These are phyloP conservation scores for Pelargonium myrrhifolium DNA, from an alignment of 441 rosid genomes.

Conservation along the genomic window DNA sequence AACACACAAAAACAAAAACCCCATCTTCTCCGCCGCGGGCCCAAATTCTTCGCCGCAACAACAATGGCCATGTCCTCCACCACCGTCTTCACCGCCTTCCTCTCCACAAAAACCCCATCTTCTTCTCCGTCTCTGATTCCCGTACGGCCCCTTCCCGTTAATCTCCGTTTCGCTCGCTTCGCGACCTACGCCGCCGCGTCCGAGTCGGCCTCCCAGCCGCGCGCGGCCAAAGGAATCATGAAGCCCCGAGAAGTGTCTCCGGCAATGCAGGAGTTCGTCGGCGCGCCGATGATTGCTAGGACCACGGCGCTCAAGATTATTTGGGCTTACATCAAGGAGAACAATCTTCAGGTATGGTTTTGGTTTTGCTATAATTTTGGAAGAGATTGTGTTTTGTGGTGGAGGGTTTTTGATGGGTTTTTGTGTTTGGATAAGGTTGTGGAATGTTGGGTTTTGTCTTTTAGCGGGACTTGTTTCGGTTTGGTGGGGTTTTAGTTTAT, in stretches of 20 bases:
- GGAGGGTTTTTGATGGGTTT: not conserved
- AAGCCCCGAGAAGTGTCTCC: slow-evolving; percentile 36
- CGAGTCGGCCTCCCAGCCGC: not conserved
- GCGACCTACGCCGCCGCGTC: not conserved
- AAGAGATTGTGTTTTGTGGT: not conserved
- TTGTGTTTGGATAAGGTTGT: slow-evolving; percentile 1
- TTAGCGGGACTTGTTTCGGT: not conserved
- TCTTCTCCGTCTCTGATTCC: not conserved
- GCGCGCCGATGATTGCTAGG: slow-evolving; percentile 70
- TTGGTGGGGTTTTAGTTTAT: not conserved
- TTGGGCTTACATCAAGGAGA: slow-evolving; percentile 80
- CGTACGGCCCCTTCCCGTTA: not conserved
- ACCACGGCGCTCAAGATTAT: slow-evolving; percentile 72
- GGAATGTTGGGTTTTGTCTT: not conserved
- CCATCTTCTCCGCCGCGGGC: not conserved
- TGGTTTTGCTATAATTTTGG: not conserved
- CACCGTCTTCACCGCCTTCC: not conserved
- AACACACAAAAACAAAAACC: not conserved
- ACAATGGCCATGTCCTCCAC: not conserved
- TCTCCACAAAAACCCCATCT: not conserved
- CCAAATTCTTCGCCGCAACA: not conserved
- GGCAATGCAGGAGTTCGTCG: slow-evolving; percentile 80
- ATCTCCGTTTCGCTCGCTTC: not conserved
- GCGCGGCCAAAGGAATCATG: not conserved
- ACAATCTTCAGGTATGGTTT: slow-evolving; percentile 66